Evolutionary conservation across 257 asterid species (phyloP).

Genomic region (Leptodermis oblonga): DNA sequence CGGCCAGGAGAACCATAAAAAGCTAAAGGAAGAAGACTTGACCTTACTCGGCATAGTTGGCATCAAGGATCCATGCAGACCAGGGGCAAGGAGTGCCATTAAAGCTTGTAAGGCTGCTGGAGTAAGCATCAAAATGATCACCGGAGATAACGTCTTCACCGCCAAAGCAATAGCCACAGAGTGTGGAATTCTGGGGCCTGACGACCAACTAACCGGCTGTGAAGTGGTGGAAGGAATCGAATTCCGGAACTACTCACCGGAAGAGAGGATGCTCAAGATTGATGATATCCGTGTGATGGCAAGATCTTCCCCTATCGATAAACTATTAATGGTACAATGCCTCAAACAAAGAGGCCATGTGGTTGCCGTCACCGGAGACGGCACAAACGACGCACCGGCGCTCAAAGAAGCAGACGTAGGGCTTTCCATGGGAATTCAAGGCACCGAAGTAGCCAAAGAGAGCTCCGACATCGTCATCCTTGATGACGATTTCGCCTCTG

Average conservation of each 20-base stretch:
- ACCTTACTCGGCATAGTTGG: constrained; percentile 20
- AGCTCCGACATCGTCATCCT: constrained; percentile 36
- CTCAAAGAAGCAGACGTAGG: constrained; percentile 34
- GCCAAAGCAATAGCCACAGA: constrained; percentile 25
- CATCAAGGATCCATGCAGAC: constrained; percentile 23
- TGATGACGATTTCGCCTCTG: constrained; percentile 34
- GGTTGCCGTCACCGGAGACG: constrained; percentile 39
- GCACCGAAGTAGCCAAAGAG: constrained; percentile 39
- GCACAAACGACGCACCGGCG: constrained; percentile 37
- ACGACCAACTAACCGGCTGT: not conserved
- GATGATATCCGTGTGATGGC: constrained; percentile 24
- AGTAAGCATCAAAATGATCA: constrained; percentile 23
- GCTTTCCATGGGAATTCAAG: constrained; percentile 36
- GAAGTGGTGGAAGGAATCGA: constrained; percentile 21
- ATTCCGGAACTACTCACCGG: constrained; percentile 14
- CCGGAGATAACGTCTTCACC: constrained; percentile 25
- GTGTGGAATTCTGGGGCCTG: constrained; percentile 17
- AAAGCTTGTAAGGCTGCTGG: constrained; percentile 13
- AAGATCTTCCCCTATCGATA: constrained; percentile 22
- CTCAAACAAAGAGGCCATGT: constrained; percentile 23
- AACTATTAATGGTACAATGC: constrained; percentile 22
- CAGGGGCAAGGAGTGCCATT: constrained; percentile 19
- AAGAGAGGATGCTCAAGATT: constrained; percentile 14
- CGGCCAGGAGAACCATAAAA: not conserved
- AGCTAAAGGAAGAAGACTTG: constrained; percentile 13